A percentile compares a stretch with the other conserved stretches of the same genome.
Conservation (phyloP, 306 rosid species). For the Dryas alaskensis region DNA sequence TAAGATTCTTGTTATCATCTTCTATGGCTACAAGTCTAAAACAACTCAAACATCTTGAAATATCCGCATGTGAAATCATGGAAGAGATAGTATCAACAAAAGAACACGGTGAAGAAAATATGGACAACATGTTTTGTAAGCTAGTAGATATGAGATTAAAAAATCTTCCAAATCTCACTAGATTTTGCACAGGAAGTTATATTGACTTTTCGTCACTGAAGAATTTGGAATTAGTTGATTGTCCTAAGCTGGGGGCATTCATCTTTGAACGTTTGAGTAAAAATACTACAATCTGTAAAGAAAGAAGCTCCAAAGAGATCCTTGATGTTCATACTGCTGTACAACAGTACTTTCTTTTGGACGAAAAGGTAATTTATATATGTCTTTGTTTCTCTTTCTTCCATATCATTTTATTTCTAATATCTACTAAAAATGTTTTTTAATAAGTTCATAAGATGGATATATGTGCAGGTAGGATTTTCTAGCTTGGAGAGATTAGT, state of each 20-base stretch:
- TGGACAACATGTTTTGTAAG: not conserved
- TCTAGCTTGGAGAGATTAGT: not conserved
- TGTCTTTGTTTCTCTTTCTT: too few species aligned
- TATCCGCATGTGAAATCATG: conserved; percentile 33
- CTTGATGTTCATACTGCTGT: not conserved
- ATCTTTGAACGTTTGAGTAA: not conserved
- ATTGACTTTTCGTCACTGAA: not conserved
- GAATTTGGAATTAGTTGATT: rapidly evolving
- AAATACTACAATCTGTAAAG: not conserved
- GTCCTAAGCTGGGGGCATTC: not conserved
- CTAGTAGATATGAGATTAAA: not conserved
- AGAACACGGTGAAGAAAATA: not conserved
- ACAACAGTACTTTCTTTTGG: not conserved
- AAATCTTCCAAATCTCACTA: not conserved
- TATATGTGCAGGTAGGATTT: not conserved
- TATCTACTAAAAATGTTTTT: too few species aligned
- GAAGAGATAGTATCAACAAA: conserved; percentile 7
- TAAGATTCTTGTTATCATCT: conserved; percentile 19
- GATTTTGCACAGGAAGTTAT: not conserved
- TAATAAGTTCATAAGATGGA: not conserved
- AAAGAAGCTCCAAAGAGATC: not conserved
- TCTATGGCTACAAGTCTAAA: conserved; percentile 23
- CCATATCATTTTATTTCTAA: too few species aligned
- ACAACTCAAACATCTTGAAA: conserved; percentile 32
- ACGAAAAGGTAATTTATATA: not conserved